Base-by-base conservation (phyloP, 2,329 filamentous ascomycete genomes). In the Alternaria atra region DNA sequence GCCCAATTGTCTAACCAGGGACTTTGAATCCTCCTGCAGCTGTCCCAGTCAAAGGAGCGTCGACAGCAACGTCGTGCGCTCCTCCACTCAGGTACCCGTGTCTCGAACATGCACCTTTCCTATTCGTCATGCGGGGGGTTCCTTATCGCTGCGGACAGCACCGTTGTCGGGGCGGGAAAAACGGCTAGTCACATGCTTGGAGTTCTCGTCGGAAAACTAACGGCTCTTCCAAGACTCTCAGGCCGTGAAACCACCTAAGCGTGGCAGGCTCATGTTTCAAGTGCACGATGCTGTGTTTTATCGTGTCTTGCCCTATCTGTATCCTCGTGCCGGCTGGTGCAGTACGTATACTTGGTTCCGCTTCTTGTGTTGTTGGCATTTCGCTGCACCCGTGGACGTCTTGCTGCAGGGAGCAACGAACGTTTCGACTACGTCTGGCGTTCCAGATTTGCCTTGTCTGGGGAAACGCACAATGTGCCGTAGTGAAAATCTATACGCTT, bases 231-330 rank as follows among this genome's bases (percentile, higher is more conserved):
- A 63, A 52, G 58, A 59, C 58, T 57, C 55, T 56, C 39, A 52
- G 50, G 57, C 30, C 34, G 65, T 71, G 66, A 55, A 63, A 69
- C 66, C 37, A 34, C 42, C 51, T 54, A 39, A 51, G 64, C 63
- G 57, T 70, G 67, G 64, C 63, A 64, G 64, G 66, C 55, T 66
- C 46, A 40, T 62, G 70, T 73, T 71, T 72, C 69, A 68, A 58
- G 63, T 60, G 60, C 64, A 47, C 32, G 23, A 59, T 63, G 68
- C 52, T 59, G 65, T 69, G 59, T 65, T 61, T 60, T 61, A 60
- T 62, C 66, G 37, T 65, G 61, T 70, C 64, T 62, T 61, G 56
- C 66, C 52, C 43, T 34, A 52, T 30, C 37, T 40, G 42, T 43
- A 15, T 32, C n/a, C 29, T 39, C 47, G 40, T 57, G 54, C 50